Percentiles rank a stretch among this genome's conserved stretches.
Conservation (phyloP, 2,329 filamentous ascomycete species). For the Dothideomycetes sp. region DNA sequence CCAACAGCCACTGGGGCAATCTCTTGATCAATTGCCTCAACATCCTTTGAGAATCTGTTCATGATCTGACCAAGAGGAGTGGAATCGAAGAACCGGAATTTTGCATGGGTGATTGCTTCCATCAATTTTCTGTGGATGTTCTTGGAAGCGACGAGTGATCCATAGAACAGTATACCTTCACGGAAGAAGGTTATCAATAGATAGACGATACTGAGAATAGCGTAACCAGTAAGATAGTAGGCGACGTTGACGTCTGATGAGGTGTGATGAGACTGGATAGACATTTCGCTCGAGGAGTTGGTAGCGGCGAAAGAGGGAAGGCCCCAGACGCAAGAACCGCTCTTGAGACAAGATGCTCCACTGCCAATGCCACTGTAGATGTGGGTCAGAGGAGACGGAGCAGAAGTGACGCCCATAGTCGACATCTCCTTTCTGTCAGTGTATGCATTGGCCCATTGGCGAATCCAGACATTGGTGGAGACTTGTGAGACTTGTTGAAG, state of each 20-base stretch:
- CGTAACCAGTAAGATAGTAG: slow-evolving; percentile 81
- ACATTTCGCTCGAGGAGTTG: slow-evolving; percentile 3
- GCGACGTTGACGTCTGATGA: slow-evolving; percentile 59
- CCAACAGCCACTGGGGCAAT: slow-evolving; percentile 85
- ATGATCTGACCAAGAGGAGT: slow-evolving; percentile 93
- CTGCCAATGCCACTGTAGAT: slow-evolving; percentile 32
- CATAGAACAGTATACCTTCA: slow-evolving; percentile 84
- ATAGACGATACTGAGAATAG: slow-evolving; percentile 65
- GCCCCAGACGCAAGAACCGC: slow-evolving; percentile 42
- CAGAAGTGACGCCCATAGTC: slow-evolving; percentile 26
- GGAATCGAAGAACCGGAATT: slow-evolving; percentile 96
- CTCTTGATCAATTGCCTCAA: slow-evolving; percentile 91
- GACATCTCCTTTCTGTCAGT: slow-evolving; percentile 35
- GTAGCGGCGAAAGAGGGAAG: slow-evolving; percentile 23
- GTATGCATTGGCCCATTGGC: slow-evolving; percentile 91
- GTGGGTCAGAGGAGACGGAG: slow-evolving; percentile 33
- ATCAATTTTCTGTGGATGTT: slow-evolving; percentile 74
- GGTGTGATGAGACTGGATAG: slow-evolving; percentile 9
- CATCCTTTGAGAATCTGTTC: slow-evolving; percentile 97
- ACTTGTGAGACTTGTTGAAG: slow-evolving; percentile 79
- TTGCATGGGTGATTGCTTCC: slow-evolving; percentile 70
- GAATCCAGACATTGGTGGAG: slow-evolving; percentile 88
- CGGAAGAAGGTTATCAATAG: slow-evolving; percentile 73
- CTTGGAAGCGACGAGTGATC: slow-evolving; percentile 79
- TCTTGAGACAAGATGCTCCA: slow-evolving; percentile 39